Evolutionary conservation across 345 rosid genomes (phyloP).

Genomic region (Litchi chinensis): DNA sequence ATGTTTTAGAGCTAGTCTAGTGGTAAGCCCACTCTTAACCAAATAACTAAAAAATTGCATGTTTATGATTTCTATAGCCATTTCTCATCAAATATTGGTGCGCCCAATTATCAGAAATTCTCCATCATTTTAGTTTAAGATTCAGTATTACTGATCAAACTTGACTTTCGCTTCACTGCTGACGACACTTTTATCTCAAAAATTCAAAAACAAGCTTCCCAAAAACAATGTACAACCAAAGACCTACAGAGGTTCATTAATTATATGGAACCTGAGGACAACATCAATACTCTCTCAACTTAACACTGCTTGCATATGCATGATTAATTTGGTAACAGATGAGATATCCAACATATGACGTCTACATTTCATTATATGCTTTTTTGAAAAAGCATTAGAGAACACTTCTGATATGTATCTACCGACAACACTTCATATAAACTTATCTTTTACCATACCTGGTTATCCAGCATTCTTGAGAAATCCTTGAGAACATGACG

Average conservation of each 20-base stretch:
- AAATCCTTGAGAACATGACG: conserved; percentile 96
- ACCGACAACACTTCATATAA: background rate
- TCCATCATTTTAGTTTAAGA: background rate
- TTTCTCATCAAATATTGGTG: background rate
- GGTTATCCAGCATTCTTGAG: conserved; percentile 94
- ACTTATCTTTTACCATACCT: conserved; percentile 44
- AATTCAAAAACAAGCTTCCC: conserved; percentile 7
- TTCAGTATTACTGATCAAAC: background rate
- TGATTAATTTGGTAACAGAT: background rate
- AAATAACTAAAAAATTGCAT: background rate
- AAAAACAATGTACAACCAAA: background rate
- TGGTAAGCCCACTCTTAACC: background rate
- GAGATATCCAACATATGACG: background rate
- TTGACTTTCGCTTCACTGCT: background rate
- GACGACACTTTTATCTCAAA: background rate
- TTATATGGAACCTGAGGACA: background rate
- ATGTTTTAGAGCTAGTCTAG: background rate
- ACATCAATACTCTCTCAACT: background rate
- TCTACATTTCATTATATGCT: background rate
- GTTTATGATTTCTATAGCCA: background rate
- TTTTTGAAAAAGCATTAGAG: background rate
- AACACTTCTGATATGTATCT: background rate
- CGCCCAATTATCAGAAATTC: background rate
- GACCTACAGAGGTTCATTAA: background rate
- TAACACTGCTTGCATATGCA: background rate